These are phyloP conservation scores for Ceratonia siliqua DNA, from an alignment of 306 rosid genomes.

Conservation along the genomic window DNA sequence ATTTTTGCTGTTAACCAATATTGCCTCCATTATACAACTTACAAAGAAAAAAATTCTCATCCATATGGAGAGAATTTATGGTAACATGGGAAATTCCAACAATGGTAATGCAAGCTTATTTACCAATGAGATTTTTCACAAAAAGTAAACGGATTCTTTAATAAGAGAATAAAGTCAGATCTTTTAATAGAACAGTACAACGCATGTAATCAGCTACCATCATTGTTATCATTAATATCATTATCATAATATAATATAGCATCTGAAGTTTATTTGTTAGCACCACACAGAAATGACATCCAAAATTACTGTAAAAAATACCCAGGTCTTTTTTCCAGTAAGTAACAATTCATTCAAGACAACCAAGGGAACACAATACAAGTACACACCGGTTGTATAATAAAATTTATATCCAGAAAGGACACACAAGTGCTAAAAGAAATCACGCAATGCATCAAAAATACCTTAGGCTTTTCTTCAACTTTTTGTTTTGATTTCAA, in stretches of 20 bases:
- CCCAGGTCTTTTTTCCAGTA: too few relatives aligned
- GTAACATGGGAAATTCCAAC: background rate
- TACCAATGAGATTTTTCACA: too few relatives aligned
- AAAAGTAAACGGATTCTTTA: background rate
- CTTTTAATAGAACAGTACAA: background rate
- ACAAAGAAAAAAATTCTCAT: too few relatives aligned
- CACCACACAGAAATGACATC: background rate
- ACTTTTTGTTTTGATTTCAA: constrained; percentile 67
- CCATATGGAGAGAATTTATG: too few relatives aligned
- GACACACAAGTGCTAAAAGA: background rate
- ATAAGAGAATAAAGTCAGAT: background rate
- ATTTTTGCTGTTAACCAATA: background rate
- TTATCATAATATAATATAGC: too few relatives aligned
- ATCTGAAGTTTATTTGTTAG: too few relatives aligned
- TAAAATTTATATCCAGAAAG: constrained; percentile 22
- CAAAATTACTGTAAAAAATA: too few relatives aligned
- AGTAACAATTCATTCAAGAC: background rate
- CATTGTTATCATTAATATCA: background rate
- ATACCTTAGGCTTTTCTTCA: constrained; percentile 89
- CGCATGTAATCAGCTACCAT: background rate
- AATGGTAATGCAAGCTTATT: too few relatives aligned
- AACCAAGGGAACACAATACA: background rate
- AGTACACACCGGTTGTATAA: background rate
- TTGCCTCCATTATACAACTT: background rate
- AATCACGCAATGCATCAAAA: constrained; percentile 21